These are phyloP conservation scores for Rhodotorula kratochvilovae DNA, from an alignment of 768 basidiomycete species.

Conservation along the genomic window DNA sequence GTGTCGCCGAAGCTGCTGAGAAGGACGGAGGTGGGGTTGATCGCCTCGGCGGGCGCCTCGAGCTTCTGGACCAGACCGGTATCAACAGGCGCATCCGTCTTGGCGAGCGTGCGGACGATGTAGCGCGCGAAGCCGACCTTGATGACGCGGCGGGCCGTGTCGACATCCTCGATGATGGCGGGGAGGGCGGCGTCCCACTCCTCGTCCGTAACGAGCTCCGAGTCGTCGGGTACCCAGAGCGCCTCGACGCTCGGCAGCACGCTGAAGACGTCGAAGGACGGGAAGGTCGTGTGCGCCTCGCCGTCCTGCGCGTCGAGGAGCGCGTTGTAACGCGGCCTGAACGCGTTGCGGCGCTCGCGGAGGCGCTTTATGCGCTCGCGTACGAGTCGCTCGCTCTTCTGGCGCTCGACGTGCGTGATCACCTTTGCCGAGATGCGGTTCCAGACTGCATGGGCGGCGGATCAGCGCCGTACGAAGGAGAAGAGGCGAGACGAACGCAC, in stretches of 20 bases:
- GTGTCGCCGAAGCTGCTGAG: background rate
- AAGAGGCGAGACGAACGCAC: background rate
- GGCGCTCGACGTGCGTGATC: background rate
- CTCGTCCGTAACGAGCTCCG: background rate
- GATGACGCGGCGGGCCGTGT: background rate
- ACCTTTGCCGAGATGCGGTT: background rate
- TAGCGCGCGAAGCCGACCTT: background rate
- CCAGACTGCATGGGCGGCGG: background rate
- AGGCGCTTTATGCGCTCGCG: background rate
- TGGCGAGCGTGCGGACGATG: background rate
- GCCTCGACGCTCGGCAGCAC: background rate
- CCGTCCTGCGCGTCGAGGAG: background rate
- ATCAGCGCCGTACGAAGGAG: background rate
- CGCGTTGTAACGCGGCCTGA: background rate
- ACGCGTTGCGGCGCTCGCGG: background rate
- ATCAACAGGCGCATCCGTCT: background rate
- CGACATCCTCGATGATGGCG: background rate
- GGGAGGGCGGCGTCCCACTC: background rate
- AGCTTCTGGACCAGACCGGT: background rate
- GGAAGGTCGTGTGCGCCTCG: background rate
- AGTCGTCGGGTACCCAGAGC: background rate
- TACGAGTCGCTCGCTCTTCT: background rate
- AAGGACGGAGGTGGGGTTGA: background rate
- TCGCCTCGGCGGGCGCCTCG: background rate
- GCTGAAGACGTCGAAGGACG: background rate